Percentiles rank a stretch among this genome's conserved stretches.
Conservation (phyloP, 257 asterid species). For the Leptodermis oblonga region DNA sequence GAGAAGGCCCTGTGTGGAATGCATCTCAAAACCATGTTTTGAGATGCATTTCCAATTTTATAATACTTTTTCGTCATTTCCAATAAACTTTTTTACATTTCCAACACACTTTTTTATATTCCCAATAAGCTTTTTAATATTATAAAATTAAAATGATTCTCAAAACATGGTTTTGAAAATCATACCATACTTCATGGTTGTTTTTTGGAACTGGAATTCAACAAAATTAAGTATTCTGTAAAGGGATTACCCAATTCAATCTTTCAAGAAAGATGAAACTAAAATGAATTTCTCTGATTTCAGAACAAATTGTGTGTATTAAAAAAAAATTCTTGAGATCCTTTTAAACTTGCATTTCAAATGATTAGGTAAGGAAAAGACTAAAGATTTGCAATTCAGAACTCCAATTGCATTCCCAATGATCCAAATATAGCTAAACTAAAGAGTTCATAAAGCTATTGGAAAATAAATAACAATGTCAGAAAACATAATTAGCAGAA, state of each 20-base stretch:
- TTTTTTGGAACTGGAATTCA: not conserved
- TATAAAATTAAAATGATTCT: too few species aligned
- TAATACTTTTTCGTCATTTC: too few species aligned
- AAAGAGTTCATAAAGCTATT: not conserved
- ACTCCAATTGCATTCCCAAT: not conserved
- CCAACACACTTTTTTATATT: too few species aligned
- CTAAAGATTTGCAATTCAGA: not conserved
- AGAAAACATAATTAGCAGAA: not conserved
- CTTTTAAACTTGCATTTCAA: not conserved
- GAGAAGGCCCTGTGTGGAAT: too few species aligned
- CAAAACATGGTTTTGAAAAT: too few species aligned
- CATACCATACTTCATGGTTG: not conserved
- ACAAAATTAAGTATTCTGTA: not conserved
- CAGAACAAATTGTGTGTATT: too few species aligned
- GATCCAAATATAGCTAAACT: not conserved
- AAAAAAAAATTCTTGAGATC: not conserved
- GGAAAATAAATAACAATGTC: not conserved
- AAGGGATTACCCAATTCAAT: not conserved
- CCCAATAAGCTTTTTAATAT: too few species aligned
- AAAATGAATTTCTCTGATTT: not conserved
- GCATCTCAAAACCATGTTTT: too few species aligned
- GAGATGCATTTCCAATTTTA: too few species aligned
- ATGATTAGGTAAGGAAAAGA: not conserved
- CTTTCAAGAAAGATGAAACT: not conserved
- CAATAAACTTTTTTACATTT: too few species aligned